Percentiles rank a stretch among this genome's conserved stretches.
Conservation (phyloP, 2,329 filamentous ascomycete species). For the Rhytidhysteron rufulum region DNA sequence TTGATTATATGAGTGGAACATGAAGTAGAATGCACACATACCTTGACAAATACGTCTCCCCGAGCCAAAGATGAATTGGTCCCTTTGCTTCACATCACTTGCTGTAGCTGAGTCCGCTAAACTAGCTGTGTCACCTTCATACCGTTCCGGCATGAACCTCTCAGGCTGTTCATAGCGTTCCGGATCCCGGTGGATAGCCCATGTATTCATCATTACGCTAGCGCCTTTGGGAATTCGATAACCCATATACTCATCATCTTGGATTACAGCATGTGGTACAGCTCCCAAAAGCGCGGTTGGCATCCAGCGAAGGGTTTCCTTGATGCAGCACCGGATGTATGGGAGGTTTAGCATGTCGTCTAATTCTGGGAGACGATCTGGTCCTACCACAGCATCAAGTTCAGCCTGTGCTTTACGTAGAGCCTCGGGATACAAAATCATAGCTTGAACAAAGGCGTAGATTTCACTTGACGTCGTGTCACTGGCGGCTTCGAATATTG, state of each 20-base stretch:
- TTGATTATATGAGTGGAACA: too few relatives aligned
- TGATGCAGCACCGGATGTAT: conserved; percentile 53
- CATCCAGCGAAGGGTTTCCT: conserved; percentile 56
- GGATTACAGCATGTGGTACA: conserved; percentile 44
- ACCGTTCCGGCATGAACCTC: conserved; percentile 43
- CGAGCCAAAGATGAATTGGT: conserved; percentile 50
- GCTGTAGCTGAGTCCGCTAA: conserved; percentile 23
- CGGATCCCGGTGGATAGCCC: conserved; percentile 48
- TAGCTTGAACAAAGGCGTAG: conserved; percentile 42
- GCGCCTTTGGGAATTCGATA: conserved; percentile 46
- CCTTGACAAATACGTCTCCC: conserved; percentile 54
- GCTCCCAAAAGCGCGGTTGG: conserved; percentile 49
- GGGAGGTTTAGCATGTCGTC: conserved; percentile 39
- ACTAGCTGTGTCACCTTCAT: conserved; percentile 20
- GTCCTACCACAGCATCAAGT: conserved; percentile 38
- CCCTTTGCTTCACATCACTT: conserved; percentile 38
- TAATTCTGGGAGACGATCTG: conserved; percentile 31
- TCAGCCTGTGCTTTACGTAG: conserved; percentile 45
- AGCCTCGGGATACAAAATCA: conserved; percentile 48
- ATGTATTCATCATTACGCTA: conserved; percentile 47
- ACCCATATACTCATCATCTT: conserved; percentile 44
- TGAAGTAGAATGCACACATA: too few relatives aligned
- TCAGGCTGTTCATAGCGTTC: conserved; percentile 39
- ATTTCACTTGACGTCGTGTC: conserved; percentile 10
- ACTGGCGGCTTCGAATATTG: conserved; percentile 10